phyloP scores from a whole-genome alignment of 1,284 basidiomycete species.

The Violaceomyces palustris region DNA sequence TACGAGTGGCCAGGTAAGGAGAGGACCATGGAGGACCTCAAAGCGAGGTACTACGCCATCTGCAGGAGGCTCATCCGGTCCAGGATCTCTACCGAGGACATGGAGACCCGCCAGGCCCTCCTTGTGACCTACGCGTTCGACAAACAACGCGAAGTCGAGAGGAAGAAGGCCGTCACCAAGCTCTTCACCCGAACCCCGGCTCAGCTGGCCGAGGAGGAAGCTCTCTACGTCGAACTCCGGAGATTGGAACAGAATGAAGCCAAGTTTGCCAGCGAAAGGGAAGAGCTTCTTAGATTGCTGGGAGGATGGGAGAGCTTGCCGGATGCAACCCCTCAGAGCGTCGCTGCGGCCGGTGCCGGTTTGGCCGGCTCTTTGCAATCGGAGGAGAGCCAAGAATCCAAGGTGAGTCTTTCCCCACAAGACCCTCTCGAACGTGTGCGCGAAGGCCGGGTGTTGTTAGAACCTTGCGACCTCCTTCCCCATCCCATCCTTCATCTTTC shows the following conservation, averaged over 20 bases:
- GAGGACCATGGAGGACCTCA: conserved; percentile 67
- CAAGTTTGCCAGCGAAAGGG: conserved; percentile 79
- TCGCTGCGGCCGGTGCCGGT: conserved; percentile 46
- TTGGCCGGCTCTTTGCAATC: conserved; percentile 18
- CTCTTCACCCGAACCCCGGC: conserved; percentile 80
- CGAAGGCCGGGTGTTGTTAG: too few relatives aligned
- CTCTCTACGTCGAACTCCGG: conserved; percentile 87
- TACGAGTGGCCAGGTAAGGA: conserved; percentile 62
- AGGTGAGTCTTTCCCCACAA: too few relatives aligned
- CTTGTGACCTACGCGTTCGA: conserved; percentile 53
- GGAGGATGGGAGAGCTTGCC: conserved; percentile 53
- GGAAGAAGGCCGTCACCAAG: conserved; percentile 80
- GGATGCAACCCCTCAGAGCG: conserved; percentile 27
- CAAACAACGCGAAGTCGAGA: conserved; percentile 76
- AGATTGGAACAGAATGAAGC: conserved; percentile 88
- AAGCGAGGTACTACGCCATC: conserved; percentile 88
- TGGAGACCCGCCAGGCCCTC: conserved; percentile 38
- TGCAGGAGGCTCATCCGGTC: conserved; percentile 81
- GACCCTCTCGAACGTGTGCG: too few relatives aligned
- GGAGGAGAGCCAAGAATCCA: too few relatives aligned
- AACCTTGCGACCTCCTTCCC: too few relatives aligned
- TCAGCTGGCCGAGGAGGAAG: conserved; percentile 92
- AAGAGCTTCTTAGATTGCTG: conserved; percentile 78
- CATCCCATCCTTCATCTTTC: too few relatives aligned
- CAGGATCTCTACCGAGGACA: conserved; percentile 55